Base-by-base conservation (phyloP, 1,284 basidiomycete species). In the Ganoderma lucidum region DNA sequence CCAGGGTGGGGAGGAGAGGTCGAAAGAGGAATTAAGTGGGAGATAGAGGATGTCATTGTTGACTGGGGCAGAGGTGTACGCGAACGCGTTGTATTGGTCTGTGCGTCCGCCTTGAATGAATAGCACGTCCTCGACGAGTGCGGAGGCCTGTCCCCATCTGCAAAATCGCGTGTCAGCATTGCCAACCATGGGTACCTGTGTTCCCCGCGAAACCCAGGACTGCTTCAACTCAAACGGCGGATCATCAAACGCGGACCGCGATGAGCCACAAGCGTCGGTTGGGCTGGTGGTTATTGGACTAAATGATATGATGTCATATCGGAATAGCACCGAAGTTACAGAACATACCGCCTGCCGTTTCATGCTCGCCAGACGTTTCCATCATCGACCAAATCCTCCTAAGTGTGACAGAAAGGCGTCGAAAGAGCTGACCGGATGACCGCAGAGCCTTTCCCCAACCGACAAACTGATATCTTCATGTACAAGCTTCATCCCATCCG, bases 71-170 rank as follows among this genome's bases (percentile, higher is more conserved):
- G 90, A 87, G 42, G 86, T 86, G 80, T 96, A 96, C 2, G 89
- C 88, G 77, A 85, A 93, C 10, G 84, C 78, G 75, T 91, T 90
- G 78, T 81, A 88, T 23, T 86, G 83, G 78, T 95, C 93, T 35
- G 88, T 90, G 77, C 94, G 90, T 67, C 95, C 95, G 37, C 95
- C 95, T 69, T 93, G 90, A 53, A 96, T 81, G 78, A 90, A 89
- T 51, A 96, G 82, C 8, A 85, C 83, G 68, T 89, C 86, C 72
- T 88, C 84, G 30, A 94, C 80, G 59, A 91, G 77, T 30, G 88
- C 85, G 0, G 83, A 81, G 12, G 93, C 92, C 72, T 94, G 93
- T 45, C 91, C 95, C 95, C 95, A 96, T 84, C 95, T 96, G 60
- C n/a, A n/a, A 19, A 30, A 30, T 14, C 2, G 32, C 1, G 37